Evolutionary conservation across 345 rosid species (phyloP).

Genomic region (Punica granatum): DNA sequence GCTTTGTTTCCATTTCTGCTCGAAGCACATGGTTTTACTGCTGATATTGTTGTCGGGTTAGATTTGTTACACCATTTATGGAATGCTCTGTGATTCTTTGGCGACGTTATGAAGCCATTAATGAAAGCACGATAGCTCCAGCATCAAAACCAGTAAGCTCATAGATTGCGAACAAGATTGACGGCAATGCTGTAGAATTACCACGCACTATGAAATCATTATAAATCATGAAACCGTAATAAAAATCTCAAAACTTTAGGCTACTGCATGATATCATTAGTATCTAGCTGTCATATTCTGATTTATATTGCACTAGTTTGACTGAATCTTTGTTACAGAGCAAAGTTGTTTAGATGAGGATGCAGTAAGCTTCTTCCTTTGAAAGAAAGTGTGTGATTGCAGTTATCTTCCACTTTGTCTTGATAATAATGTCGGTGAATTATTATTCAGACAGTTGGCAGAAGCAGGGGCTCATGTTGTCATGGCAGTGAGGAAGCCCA

Average conservation of each 20-base stretch:
- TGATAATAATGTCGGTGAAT: not conserved
- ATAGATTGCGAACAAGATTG: not conserved
- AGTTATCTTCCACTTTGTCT: not conserved
- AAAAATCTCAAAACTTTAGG: not conserved
- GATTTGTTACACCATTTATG: not conserved
- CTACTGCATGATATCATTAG: not conserved
- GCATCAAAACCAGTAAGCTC: not conserved
- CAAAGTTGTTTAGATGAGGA: not conserved
- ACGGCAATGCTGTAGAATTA: not conserved
- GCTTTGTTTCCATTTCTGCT: not conserved
- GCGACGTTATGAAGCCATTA: not conserved
- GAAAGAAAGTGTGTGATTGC: too few species aligned
- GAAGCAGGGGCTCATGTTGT: conserved; percentile 95
- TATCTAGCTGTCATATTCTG: too few species aligned
- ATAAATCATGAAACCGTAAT: not conserved
- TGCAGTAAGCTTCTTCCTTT: too few species aligned
- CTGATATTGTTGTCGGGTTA: not conserved
- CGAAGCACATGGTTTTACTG: too few species aligned
- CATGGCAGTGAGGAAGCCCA: conserved; percentile 91
- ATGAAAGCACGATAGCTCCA: not conserved
- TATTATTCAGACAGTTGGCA: conserved; percentile 66
- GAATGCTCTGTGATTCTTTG: not conserved
- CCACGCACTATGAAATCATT: not conserved
- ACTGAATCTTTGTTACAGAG: not conserved
- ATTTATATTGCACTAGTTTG: too few species aligned